Evolutionary conservation across 169 alveolate species (phyloP).

Genomic region (Plasmodium adleri): DNA sequence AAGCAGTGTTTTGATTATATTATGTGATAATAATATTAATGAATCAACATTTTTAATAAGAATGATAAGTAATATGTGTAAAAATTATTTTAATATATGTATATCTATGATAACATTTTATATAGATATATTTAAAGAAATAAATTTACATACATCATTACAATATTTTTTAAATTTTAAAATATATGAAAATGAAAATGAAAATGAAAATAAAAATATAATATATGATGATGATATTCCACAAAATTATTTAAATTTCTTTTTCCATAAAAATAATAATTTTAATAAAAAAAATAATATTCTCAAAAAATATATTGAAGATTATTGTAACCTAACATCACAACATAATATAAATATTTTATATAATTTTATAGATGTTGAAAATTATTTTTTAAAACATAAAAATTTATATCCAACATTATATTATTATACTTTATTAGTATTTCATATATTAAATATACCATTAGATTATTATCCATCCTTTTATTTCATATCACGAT

Average conservation of each 20-base stretch:
- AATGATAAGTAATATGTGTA: conserved; percentile 18
- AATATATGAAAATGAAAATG: neutral
- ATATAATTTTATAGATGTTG: conserved; percentile 26
- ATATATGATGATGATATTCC: neutral
- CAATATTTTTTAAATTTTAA: conserved; percentile 12
- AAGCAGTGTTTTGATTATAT: conserved; percentile 11
- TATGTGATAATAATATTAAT: conserved; percentile 50
- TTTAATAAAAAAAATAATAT: conserved; percentile 31
- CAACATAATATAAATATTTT: conserved; percentile 8
- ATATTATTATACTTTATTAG: conserved; percentile 46
- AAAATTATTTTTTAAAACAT: conserved; percentile 28
- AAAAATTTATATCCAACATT: conserved; percentile 31
- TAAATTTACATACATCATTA: conserved; percentile 9
- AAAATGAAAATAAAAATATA: neutral
- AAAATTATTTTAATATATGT: conserved; percentile 44
- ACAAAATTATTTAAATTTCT: neutral
- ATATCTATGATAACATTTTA: conserved; percentile 36
- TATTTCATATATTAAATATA: conserved; percentile 23
- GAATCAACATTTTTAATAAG: conserved; percentile 49
- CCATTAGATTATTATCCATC: conserved; percentile 16
- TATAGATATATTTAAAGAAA: conserved; percentile 48
- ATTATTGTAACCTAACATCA: conserved; percentile 18
- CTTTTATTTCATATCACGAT: conserved; percentile 26
- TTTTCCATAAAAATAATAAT: conserved; percentile 29
- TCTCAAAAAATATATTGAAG: conserved; percentile 19